Conservation (phyloP, 768 basidiomycete species). For the Boletus reticuloceps region DNA sequence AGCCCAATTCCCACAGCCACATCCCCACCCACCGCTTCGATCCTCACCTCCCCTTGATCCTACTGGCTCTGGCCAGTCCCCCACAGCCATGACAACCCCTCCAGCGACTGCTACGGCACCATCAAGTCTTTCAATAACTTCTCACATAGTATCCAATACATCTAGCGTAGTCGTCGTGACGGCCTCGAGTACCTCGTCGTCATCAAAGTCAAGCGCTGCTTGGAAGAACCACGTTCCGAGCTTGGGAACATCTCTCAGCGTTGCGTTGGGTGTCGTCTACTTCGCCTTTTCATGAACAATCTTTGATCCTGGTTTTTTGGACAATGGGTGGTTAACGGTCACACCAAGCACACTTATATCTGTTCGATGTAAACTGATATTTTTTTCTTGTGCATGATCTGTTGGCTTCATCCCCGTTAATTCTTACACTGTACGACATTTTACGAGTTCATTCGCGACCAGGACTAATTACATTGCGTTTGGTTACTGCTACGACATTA, state of each 20-base stretch:
- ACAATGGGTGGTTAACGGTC: slow-evolving; percentile 9
- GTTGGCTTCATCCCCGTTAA: background rate
- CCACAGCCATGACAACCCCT: background rate
- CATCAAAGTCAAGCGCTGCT: slow-evolving; percentile 23
- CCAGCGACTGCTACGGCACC: background rate
- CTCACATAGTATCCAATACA: background rate
- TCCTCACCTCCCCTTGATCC: too few relatives aligned
- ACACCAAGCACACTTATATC: slow-evolving; percentile 5
- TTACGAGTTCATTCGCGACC: slow-evolving; percentile 8
- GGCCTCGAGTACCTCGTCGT: background rate
- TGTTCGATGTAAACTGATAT: slow-evolving; percentile 5
- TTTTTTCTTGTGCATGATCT: slow-evolving; percentile 19
- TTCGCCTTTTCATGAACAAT: slow-evolving; percentile 19
- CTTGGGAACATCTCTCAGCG: slow-evolving; percentile 11
- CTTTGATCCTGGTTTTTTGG: slow-evolving; percentile 8
- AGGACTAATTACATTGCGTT: slow-evolving; percentile 10
- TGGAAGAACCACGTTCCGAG: slow-evolving; percentile 22
- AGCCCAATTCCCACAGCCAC: background rate
- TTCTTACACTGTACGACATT: slow-evolving; percentile 15
- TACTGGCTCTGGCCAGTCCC: too few relatives aligned
- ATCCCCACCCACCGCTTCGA: background rate
- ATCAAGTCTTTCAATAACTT: background rate
- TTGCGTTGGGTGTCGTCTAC: slow-evolving; percentile 16
- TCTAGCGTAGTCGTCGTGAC: slow-evolving; percentile 7
- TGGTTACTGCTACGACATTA: slow-evolving; percentile 6